Evolutionary conservation across 306 rosid genomes (phyloP), one percentile per base, ranked within the genome.

Genomic region (Luffa acutangula): DNA sequence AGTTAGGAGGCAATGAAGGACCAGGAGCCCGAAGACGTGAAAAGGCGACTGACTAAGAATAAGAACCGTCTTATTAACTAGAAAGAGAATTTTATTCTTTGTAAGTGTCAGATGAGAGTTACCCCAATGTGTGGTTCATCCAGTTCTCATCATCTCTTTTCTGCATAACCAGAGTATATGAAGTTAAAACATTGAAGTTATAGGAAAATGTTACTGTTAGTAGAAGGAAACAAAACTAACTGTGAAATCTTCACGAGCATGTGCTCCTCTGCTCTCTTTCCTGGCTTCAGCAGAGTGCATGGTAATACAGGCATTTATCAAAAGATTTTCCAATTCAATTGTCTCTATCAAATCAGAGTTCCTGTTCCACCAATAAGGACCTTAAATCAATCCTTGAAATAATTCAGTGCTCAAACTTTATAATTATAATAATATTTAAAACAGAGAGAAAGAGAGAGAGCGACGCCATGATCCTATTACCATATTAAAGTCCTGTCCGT

Each of bases 241-340:
- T 46, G 88, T 78, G 81, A 89, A 93, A 77, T 93, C 98, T 85
- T 93, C 98, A 17, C 93, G 98, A 54, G 98, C 98, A 82, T 93
- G 98, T 37, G 98, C 98, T 71, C 98, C 98, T 86, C 98, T 85
- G 80, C 98, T 91, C 82, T 93, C 98, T 88, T 93, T 90, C 92
- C 98, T 88, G 76, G 97, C 98, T 88, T 93, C 98, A 78, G 98
- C 98, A 56, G 98, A 93, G 85, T 88, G 91, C 97, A 93, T 91
- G 75, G 98, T 93, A 87, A 93, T 70, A 79, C 87, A 86, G 53
- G 98, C 97, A 90, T 91, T 93, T 86, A 93, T 91, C 87, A 93
- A 84, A 75, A 93, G 97, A 81, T 93, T 93, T 89, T 93, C 98
- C 87, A 93, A 74, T 82, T 93, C 98, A 56, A 93, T 85, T 10